These are phyloP conservation scores for Neonectria magnoliae DNA, from an alignment of 2,329 filamentous ascomycete genomes.

Conservation along the genomic window DNA sequence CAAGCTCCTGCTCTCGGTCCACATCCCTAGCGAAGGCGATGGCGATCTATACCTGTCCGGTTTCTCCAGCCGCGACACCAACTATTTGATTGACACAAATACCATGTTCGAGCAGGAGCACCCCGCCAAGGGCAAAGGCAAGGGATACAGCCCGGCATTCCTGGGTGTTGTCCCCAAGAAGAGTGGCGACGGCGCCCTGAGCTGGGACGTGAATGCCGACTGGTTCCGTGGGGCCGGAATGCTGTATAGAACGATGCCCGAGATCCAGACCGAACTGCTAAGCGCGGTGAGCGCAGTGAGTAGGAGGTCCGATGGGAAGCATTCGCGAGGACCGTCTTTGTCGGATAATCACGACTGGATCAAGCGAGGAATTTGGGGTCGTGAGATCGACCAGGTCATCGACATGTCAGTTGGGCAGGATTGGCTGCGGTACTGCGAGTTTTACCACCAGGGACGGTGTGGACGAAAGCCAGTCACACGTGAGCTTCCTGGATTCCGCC, in stretches of 20 bases:
- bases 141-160: slow-evolving; percentile 45
- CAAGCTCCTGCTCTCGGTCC: slow-evolving; percentile 48
- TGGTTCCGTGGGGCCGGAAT: slow-evolving; percentile 49
- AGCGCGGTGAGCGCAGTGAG: slow-evolving; percentile 33
- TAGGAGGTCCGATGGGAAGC: slow-evolving; percentile 24
- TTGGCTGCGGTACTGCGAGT: slow-evolving; percentile 49
- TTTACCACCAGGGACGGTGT: slow-evolving; percentile 47
- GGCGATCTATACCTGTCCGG: slow-evolving; percentile 47
- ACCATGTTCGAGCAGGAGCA: slow-evolving; percentile 47
- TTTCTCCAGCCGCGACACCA: slow-evolving; percentile 48
- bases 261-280: slow-evolving; percentile 38
- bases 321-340: slow-evolving; percentile 34
- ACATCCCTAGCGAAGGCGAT: slow-evolving; percentile 44
- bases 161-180: slow-evolving; percentile 48
- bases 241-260: slow-evolving; percentile 46
- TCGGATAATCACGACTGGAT: slow-evolving; percentile 39
- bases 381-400: slow-evolving; percentile 43
- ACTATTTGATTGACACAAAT: slow-evolving; percentile 46
- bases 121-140: slow-evolving; percentile 41
- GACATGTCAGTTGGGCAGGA: slow-evolving; percentile 46
- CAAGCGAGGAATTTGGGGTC: slow-evolving; percentile 48
- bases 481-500: slow-evolving; percentile 45
- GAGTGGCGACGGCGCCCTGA: slow-evolving; percentile 41
- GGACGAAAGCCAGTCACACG: slow-evolving; percentile 38
- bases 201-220: slow-evolving; percentile 45